Percentiles rank a stretch among this genome's conserved stretches.
These are phyloP conservation scores for Aphanomyces astaci DNA, from an alignment of 352 stramenopile species.

Conservation along the genomic window DNA sequence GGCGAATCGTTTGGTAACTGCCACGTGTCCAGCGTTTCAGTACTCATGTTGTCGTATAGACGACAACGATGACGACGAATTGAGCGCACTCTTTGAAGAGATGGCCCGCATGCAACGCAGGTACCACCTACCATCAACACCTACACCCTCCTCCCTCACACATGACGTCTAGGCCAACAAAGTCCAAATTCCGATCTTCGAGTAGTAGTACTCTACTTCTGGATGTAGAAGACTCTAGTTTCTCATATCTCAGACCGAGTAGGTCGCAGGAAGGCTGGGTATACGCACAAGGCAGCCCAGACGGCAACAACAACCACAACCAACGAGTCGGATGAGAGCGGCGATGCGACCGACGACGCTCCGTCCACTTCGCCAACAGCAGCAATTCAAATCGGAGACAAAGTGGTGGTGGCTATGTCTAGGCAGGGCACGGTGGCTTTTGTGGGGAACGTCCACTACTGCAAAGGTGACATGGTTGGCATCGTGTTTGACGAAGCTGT, in stretches of 20 bases:
- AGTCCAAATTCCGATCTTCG: not conserved
- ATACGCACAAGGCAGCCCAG: not conserved
- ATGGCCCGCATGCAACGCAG: not conserved
- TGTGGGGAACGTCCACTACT: slow-evolving; percentile 54
- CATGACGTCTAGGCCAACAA: not conserved
- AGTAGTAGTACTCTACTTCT: not conserved
- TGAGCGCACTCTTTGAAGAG: not conserved
- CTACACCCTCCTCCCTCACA: not conserved
- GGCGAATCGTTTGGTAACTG: not conserved
- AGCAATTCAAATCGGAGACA: not conserved
- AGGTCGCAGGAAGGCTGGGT: no score
- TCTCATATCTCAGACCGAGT: not conserved
- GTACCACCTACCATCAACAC: not conserved
- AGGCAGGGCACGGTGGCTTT: slow-evolving; percentile 27
- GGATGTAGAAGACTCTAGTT: no score
- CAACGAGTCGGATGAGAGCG: not conserved
- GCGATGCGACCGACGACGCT: not conserved
- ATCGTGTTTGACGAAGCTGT: slow-evolving; percentile 45
- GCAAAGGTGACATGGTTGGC: slow-evolving; percentile 60
- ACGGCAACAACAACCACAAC: not conserved
- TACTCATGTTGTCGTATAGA: not conserved
- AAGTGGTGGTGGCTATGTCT: not conserved
- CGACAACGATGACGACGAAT: not conserved
- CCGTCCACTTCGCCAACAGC: not conserved
- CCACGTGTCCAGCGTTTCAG: not conserved